Percentiles rank a stretch among this genome's conserved stretches.
These are phyloP conservation scores for Oenanthe javanica DNA, from an alignment of 140 eudicot genomes.

Conservation along the genomic window DNA sequence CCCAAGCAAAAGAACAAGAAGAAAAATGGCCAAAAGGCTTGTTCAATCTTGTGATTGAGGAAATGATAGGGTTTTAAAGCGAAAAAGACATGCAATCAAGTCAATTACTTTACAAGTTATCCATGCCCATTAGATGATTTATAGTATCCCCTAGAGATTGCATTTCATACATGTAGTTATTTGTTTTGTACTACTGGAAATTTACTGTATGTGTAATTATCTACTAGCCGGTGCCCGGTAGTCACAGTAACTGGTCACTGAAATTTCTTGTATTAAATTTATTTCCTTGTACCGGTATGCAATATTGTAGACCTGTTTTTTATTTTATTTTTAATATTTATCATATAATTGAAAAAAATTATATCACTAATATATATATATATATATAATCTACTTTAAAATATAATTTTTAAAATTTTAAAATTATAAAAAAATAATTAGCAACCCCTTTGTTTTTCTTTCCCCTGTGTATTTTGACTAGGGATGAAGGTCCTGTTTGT, in stretches of 20 bases:
- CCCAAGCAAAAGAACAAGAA: conserved; percentile 76
- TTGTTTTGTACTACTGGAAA: neutral
- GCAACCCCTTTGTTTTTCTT: no score
- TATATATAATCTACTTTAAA: no score
- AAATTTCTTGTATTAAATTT: neutral
- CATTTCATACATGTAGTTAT: neutral
- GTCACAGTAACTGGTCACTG: neutral
- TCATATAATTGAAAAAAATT: no score
- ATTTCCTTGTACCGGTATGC: neutral
- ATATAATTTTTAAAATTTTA: no score
- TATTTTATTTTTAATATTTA: no score
- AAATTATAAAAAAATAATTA: no score
- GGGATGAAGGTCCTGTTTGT: no score
- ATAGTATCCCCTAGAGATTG: neutral
- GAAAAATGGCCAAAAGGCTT: conserved; percentile 81
- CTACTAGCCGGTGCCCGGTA: neutral
- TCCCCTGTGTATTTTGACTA: no score
- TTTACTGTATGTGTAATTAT: neutral
- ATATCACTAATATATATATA: no score
- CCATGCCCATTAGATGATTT: neutral
- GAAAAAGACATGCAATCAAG: neutral
- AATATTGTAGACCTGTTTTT: no score
- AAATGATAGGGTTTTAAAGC: neutral
- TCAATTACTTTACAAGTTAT: neutral
- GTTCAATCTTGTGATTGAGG: conserved; percentile 72